Evolutionary conservation across 108 stramenopile species (phyloP), one percentile per base, ranked within the genome.

Genomic region (Skeletonema menzelii): DNA sequence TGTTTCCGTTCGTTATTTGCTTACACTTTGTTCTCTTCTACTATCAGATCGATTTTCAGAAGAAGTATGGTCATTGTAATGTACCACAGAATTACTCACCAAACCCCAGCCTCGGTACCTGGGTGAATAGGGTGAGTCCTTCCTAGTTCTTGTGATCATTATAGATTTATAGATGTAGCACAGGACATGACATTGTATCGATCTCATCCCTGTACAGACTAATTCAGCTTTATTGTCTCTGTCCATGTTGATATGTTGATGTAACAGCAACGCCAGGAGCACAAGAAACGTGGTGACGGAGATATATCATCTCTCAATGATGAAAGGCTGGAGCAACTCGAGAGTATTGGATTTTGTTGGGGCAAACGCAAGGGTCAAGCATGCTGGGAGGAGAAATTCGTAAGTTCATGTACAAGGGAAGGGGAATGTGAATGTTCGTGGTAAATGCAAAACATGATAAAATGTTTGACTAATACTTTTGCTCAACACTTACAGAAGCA

Each of bases 41-140:
- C n/a, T n/a, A n/a, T 46, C 15, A 46, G 26, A 19, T 49, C 17
- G 70, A 67, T 5, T 79, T 79, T 31, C 67, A 70, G 38, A 15
- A 57, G 15, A 20, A 34, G 15, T 63, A 85, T 71, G 88, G 89
- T 12, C 80, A 93, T 77, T 90, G 89, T 64, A 85, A 93, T 69
- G 92, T 93, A 38, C 92, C 89, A 13, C 88, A 88, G n/a, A 79
- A 87, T 44, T 89, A 87, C 70, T 47, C 77, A 22, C 71, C 65
- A 20, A 93, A 93, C 67, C 64, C 83, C 5, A 78, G 84, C 42
- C 73, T 93, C 30, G 92, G 92, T 6, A 88, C 85, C 70, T 93
- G 89, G 91, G 88, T 89, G 30, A 79, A 79, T 59, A 79, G 69
- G 76, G 76, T 76, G 5, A 63, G 74, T 17, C 2, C n/a, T n/a